A percentile compares a stretch with the other conserved stretches of the same genome.
Evolutionary conservation across 495 filamentous ascomycete genomes (phyloP).

Genomic region (Cercophora sp.): DNA sequence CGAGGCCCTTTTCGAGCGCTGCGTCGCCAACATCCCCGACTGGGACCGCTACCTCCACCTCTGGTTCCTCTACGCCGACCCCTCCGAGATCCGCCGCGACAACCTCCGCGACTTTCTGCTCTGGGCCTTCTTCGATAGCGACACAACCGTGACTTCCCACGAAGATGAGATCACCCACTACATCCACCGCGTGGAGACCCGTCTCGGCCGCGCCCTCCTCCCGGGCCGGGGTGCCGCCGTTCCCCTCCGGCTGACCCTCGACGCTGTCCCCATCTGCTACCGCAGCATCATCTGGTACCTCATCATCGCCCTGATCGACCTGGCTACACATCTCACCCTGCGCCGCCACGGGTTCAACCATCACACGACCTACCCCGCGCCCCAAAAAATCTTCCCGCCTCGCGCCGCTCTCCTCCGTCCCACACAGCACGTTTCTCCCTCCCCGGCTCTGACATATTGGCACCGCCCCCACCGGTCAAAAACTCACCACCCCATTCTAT

Average conservation of each 20-base stretch:
- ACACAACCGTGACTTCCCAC: constrained; percentile 20
- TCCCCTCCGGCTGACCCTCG: constrained; percentile 60
- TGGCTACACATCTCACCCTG: constrained; percentile 33
- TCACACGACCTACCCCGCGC: not conserved
- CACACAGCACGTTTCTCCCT: constrained; percentile 35
- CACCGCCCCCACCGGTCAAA: constrained; percentile 56
- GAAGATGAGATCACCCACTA: constrained; percentile 57
- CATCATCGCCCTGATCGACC: constrained; percentile 36
- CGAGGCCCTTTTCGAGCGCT: constrained; percentile 50
- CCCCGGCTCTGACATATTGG: constrained; percentile 56
- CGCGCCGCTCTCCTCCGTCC: constrained; percentile 35
- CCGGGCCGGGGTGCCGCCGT: constrained; percentile 50
- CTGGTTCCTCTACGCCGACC: constrained; percentile 62
- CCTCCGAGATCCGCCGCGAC: constrained; percentile 57
- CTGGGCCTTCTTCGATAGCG: constrained; percentile 60
- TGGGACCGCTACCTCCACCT: constrained; percentile 51
- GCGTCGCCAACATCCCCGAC: constrained; percentile 51
- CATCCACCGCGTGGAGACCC: constrained; percentile 43
- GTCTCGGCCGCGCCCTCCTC: constrained; percentile 44
- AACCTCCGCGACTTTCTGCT: constrained; percentile 62
- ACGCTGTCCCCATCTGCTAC: constrained; percentile 56
- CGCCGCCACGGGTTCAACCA: constrained; percentile 6
- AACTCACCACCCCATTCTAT: constrained; percentile 53
- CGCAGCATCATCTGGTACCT: constrained; percentile 62
- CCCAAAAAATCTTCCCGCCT: constrained; percentile 31